phyloP scores from a whole-genome alignment of 2,329 filamentous ascomycete genomes.

The Fusarium sp. region DNA sequence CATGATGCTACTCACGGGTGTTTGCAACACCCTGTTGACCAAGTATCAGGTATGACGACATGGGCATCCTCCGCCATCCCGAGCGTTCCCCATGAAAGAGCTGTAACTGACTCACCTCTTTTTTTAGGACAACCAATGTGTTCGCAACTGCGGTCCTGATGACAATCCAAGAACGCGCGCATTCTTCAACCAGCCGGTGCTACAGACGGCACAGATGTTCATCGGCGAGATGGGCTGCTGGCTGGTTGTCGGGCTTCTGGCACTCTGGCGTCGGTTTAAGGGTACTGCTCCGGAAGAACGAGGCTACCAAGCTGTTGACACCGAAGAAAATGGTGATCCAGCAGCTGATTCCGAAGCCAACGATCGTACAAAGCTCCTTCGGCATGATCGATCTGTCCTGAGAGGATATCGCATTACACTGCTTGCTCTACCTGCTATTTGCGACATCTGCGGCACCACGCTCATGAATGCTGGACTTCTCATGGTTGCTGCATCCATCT shows the following conservation, averaged over 20 bases:
- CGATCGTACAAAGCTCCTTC: constrained; percentile 58
- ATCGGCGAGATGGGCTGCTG: constrained; percentile 96
- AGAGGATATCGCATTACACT: constrained; percentile 80
- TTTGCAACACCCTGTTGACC: constrained; percentile 96
- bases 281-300: constrained; percentile 61
- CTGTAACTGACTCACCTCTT: constrained; percentile 12
- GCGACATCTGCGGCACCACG: constrained; percentile 95
- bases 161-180: constrained; percentile 75
- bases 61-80: constrained; percentile 9
- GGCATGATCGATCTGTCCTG: constrained; percentile 73
- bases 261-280: constrained; percentile 73
- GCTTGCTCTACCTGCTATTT: constrained; percentile 88
- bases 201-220: constrained; percentile 99
- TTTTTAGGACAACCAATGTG: constrained; percentile 92
- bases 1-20: constrained; percentile 97
- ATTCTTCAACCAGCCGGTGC: constrained; percentile 93
- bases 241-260: constrained; percentile 84
- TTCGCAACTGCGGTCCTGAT: constrained; percentile 83
- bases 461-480: constrained; percentile 97
- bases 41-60: constrained; percentile 84
- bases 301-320: constrained; percentile 77
- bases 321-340: constrained; percentile 62
- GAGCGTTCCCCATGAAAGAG: constrained; percentile 1
- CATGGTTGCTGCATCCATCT: constrained; percentile 95
- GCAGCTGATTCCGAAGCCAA: constrained; percentile 60